phyloP scores from a whole-genome alignment of 2,329 filamentous ascomycete species.

The Alternaria ethzedia region DNA sequence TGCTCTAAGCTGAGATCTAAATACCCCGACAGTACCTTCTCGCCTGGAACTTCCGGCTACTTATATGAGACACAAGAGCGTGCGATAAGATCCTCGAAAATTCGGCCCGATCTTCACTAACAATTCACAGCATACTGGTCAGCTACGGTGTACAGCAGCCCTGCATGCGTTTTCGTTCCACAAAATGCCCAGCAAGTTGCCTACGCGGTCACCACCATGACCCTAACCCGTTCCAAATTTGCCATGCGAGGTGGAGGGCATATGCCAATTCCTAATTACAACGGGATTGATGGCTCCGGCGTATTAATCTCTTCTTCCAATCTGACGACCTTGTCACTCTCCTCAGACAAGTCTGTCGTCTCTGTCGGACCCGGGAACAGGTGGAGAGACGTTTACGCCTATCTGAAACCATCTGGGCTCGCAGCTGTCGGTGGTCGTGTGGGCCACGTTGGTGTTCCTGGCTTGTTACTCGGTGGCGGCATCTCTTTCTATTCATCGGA shows the following conservation, averaged over 20 bases:
- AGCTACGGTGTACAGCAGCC: slow-evolving; percentile 13
- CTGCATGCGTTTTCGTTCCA: slow-evolving; percentile 31
- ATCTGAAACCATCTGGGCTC: slow-evolving; percentile 27
- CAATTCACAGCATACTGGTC: slow-evolving; percentile 11
- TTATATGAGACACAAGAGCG: not conserved
- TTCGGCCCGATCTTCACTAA: not conserved
- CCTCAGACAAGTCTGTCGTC: slow-evolving; percentile 28
- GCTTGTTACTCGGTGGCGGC: slow-evolving; percentile 35
- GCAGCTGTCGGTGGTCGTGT: slow-evolving; percentile 38
- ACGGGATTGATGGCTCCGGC: slow-evolving; percentile 22
- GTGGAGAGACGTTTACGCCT: slow-evolving; percentile 40
- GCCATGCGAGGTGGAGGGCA: slow-evolving; percentile 32
- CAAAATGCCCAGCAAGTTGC: slow-evolving; percentile 24
- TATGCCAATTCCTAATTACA: slow-evolving; percentile 28
- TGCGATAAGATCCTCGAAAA: not conserved
- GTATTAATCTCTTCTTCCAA: slow-evolving; percentile 25
- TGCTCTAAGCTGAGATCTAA: not conserved
- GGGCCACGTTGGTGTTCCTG: slow-evolving; percentile 39
- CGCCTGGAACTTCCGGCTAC: not conserved
- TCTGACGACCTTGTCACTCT: slow-evolving; percentile 27
- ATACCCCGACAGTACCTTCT: not conserved
- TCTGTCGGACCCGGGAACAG: slow-evolving; percentile 37
- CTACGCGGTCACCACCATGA: slow-evolving; percentile 20
- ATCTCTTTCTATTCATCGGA: slow-evolving; percentile 29
- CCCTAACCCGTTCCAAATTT: slow-evolving; percentile 18